These are phyloP conservation scores for Ceratocystis cubensis DNA, from an alignment of 2,329 filamentous ascomycete genomes.

Conservation along the genomic window DNA sequence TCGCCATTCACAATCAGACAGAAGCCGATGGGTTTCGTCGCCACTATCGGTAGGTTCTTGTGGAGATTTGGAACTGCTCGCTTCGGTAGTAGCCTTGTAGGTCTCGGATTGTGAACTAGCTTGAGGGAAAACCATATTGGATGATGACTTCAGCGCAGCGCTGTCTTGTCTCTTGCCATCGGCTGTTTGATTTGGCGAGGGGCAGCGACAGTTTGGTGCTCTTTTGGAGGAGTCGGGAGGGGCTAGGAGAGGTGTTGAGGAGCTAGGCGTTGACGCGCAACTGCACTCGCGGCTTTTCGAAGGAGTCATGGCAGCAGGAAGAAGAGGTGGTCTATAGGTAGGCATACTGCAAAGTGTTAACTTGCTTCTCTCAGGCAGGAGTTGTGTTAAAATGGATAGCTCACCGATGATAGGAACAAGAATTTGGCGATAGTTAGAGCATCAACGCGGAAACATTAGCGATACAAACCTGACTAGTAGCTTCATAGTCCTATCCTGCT, in stretches of 20 bases:
- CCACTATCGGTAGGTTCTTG: background rate
- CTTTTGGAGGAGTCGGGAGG: background rate
- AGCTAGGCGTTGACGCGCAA: background rate
- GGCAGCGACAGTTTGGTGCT: background rate
- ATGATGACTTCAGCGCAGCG: background rate
- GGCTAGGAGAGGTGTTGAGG: background rate
- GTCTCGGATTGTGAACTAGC: background rate
- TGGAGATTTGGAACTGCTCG: background rate
- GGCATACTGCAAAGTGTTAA: background rate
- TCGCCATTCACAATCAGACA: constrained; percentile 17
- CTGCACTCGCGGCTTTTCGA: background rate
- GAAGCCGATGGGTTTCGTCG: constrained; percentile 7
- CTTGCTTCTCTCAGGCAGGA: background rate
- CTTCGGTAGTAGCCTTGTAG: too few relatives aligned
- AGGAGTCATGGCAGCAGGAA: background rate
- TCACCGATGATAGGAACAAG: background rate
- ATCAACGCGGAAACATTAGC: background rate
- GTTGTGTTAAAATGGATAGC: background rate
- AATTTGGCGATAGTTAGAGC: background rate
- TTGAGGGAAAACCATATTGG: background rate
- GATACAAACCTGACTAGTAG: too few relatives aligned
- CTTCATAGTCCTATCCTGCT: background rate
- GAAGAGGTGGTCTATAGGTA: background rate
- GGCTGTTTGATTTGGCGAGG: background rate
- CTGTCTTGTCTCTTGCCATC: background rate